Base-by-base conservation (phyloP, 2,329 filamentous ascomycete species). In the Diaporthe aspalathi region DNA sequence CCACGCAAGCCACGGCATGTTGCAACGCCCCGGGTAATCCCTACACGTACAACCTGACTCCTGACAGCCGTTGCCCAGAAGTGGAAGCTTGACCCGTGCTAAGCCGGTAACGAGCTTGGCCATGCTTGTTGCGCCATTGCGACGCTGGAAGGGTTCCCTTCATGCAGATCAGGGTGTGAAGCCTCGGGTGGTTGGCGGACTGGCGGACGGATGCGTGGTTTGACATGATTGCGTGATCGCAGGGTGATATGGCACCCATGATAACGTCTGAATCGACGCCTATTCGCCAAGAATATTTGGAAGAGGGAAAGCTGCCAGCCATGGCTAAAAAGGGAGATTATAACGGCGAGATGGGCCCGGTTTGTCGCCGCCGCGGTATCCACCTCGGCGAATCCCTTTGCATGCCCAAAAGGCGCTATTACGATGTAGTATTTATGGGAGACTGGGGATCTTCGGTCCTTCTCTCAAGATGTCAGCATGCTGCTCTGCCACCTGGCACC, bases 91-190 rank as follows among this genome's bases (percentile, higher is more conserved):
- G 60, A 65, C 60, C 60, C 60, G 45, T 49, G 60, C 60, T 63
- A 63, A 49, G 60, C 12, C 43, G 27, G 60, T 35, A 63, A 49
- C 60, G 43, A 63, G 60, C 60, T 63, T 63, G 43, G 60, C 60
- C 60, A 50, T 65, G 60, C 60, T 65, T 65, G 45, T 65, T 65
- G 60, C 60, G 45, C 60, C 60, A 65, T 65, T 65, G 29, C n/a
- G n/a, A 50, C 60, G 60, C 29, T 65, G 60, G 43, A 35, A 32
- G 40, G n/a, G 29, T 16, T 7, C 16, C 47, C n/a, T 63, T 40
- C 43, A 17, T 17, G 40, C 57, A 22, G 38, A 49, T 47, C 27
- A 63, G 57, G 22, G 57, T 35, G 57, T 29, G 43, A 22, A 47
- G 32, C 47, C 57, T 12, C 27, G 43, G 17, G 11, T 16, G 57